Evolutionary conservation across 2,329 filamentous ascomycete genomes (phyloP), one percentile per base, ranked within the genome.

Genomic region (Trichoderma pleuroti): DNA sequence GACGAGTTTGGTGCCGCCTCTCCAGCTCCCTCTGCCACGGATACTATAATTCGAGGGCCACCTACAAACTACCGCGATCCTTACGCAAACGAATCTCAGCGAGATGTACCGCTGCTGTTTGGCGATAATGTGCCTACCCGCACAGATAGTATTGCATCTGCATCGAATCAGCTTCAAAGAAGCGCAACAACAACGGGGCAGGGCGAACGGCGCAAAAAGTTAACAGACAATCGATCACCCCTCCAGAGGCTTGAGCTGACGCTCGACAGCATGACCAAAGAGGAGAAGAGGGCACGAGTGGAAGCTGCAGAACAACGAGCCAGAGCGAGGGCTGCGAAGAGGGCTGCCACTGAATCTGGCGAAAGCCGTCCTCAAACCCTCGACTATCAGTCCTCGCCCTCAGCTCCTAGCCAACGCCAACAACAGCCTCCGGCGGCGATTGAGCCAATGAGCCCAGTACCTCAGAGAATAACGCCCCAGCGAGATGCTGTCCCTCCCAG

Each of bases 171-270:
- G 68, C 75, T 77, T 2, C 82, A 79, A 75, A 82, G 79, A 76
- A 77, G 79, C 24, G 82, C 84, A 6, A 36, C 84, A 6, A 71
- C 78, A 54, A 80, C 75, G 64, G 80, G 78, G 73, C 81, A 80
- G 65, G 78, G 80, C 66, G 82, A 83, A 74, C 82, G 84, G 74
- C 82, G 84, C 70, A 87, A 84, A 84, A 84, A 86, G 83, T 90
- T 92, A 81, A 92, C 95, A 77, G 87, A 91, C 70, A 92, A 97
- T 79, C 90, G 92, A 76, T 98, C 95, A 73, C 96, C 97, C 66
- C 86, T 99, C 66, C 95, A 99, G 81, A 96, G 91, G 83, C 88
- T 99, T 75, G 95, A 99, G 84, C 89, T 93, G 77, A 96, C 93
- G 76, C 87, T 98, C 77, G 92, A 92, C 80, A 94, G 92, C 81